Base-by-base conservation (phyloP, 2,329 filamentous ascomycete genomes). In the Hypoxylon sp. region DNA sequence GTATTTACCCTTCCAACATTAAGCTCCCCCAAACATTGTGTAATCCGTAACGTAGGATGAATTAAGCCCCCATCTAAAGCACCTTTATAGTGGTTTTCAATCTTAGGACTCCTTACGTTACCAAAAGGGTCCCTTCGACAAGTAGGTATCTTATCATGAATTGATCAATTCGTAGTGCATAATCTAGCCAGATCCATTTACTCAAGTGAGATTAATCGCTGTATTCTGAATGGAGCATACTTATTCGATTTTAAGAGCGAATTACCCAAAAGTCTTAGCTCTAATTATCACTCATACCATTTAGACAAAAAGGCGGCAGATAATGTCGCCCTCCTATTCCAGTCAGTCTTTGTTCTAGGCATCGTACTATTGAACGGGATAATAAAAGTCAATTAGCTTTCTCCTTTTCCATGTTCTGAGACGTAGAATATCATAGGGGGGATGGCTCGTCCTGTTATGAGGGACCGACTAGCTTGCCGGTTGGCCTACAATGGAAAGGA, bases 41-140 rank as follows among this genome's bases (percentile, higher is more conserved):
- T 48, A 55, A 37, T 2, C 30, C 40, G 50, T 55, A 55, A 61
- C 59, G 50, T 61, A 37, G 42, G 49, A 61, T 55, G 14, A 25
- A 22, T 33, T 6, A 31, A 17, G 20, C 27, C 46, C 17, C 27
- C n/a, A 61, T 37, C 7, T 51, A 44, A 8, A 17, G 17, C 6
- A 60, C 35, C 7, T 40, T 44, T 42, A 51, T n/a, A 44, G 17
- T 37, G 8, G 31, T 5, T 31, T 22, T 17, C n/a, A 22, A 11
- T 53, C 10, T 10, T 10, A 6, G 3, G 13, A 25, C 5, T 22
- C 3, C 7, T 51, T 17, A 20, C n/a, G 14, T 51, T 51, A 48
- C 44, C 5, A 49, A 11, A 27, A 3, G 48, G n/a, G 17, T 10
- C 7, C 17, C 20, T 20, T 20, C 7, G 7, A 22, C 7, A 42